These are phyloP conservation scores for Trametes cingulata DNA, from an alignment of 768 basidiomycete genomes.

Conservation along the genomic window DNA sequence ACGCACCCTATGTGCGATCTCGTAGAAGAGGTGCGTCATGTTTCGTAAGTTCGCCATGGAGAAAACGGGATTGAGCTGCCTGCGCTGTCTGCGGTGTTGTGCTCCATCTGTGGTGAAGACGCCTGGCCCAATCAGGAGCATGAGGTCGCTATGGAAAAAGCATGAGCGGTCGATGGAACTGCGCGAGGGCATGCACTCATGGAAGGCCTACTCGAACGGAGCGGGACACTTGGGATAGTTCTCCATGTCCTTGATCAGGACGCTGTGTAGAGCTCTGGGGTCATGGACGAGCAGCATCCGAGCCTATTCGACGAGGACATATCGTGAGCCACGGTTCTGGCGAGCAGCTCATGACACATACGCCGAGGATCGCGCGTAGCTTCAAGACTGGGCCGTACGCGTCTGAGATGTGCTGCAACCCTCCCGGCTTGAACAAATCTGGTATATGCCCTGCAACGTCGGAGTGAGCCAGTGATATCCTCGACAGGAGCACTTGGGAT, in stretches of 20 bases:
- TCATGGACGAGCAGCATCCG: slow-evolving; percentile 50
- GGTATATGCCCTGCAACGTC: background rate
- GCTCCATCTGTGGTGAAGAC: slow-evolving; percentile 15
- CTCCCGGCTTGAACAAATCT: background rate
- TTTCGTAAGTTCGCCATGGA: slow-evolving; percentile 25
- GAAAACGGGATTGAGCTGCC: slow-evolving; percentile 26
- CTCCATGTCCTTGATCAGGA: slow-evolving; percentile 50
- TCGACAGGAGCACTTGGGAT: background rate
- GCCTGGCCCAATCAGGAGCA: slow-evolving; percentile 15
- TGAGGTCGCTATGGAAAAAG: slow-evolving; percentile 1
- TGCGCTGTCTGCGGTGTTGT: slow-evolving; percentile 25
- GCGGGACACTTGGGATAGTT: slow-evolving; percentile 29
- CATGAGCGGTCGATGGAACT: too few relatives aligned
- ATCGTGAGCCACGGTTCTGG: background rate
- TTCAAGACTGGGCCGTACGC: slow-evolving; percentile 46
- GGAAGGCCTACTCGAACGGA: background rate
- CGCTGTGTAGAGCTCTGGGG: slow-evolving; percentile 48
- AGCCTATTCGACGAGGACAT: slow-evolving; percentile 40
- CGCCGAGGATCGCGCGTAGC: slow-evolving; percentile 48
- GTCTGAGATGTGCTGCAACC: slow-evolving; percentile 5
- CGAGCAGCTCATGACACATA: slow-evolving; percentile 21
- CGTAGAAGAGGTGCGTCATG: slow-evolving; percentile 25
- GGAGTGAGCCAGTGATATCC: background rate
- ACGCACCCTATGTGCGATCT: slow-evolving; percentile 15
- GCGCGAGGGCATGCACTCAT: too few relatives aligned